phyloP scores from a whole-genome alignment of 169 alveolate species.

The Plasmodium vivax region DNA sequence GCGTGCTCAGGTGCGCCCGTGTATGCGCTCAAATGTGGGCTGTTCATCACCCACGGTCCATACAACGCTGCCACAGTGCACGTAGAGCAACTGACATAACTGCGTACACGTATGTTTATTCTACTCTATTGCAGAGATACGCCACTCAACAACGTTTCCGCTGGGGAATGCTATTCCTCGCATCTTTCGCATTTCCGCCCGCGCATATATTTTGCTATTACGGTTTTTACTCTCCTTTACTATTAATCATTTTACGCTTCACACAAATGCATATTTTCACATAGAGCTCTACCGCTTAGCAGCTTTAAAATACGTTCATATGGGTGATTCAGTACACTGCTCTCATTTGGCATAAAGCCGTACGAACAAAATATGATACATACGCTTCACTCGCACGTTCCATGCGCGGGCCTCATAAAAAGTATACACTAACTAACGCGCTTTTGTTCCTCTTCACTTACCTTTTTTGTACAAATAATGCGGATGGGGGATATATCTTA shows the following conservation, averaged over 20 bases:
- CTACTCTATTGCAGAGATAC: neutral
- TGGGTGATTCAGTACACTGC: neutral
- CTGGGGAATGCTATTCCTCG: neutral
- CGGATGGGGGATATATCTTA: neutral
- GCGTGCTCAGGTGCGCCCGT: neutral
- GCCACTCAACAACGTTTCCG: neutral
- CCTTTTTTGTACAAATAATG: neutral
- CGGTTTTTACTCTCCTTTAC: neutral
- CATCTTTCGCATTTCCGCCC: neutral
- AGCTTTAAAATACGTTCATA: neutral
- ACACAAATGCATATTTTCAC: neutral
- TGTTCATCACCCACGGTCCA: neutral
- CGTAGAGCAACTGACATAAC: neutral
- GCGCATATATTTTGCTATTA: neutral
- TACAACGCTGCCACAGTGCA: neutral
- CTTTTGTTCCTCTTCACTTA: neutral
- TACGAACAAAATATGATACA: neutral
- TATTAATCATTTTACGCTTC: neutral
- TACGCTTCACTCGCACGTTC: neutral
- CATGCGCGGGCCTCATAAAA: neutral
- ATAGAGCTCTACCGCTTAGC: neutral
- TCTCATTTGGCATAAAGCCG: neutral
- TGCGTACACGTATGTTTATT: neutral
- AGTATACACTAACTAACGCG: neutral
- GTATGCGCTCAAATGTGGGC: neutral